A percentile compares a stretch with the other conserved stretches of the same genome.
These are phyloP conservation scores for Cicer bijugum DNA, from an alignment of 306 rosid genomes.

Conservation along the genomic window DNA sequence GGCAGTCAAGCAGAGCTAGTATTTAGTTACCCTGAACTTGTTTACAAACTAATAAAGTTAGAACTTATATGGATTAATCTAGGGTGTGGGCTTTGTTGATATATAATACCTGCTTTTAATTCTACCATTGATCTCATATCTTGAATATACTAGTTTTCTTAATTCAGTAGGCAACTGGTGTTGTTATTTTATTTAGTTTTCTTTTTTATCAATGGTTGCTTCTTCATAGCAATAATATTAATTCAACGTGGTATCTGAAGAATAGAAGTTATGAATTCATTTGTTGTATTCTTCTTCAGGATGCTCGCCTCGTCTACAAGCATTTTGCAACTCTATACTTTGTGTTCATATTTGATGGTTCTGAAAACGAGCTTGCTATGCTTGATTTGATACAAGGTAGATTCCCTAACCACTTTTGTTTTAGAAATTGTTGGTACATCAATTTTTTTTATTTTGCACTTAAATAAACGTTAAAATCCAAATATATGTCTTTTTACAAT, in stretches of 20 bases:
- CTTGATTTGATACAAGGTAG: conserved; percentile 96
- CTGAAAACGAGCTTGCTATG: conserved; percentile 98
- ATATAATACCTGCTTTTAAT: conserved; percentile 7
- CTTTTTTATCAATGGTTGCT: background rate
- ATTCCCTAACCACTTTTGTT: conserved; percentile 1
- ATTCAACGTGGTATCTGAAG: background rate
- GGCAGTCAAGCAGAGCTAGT: background rate
- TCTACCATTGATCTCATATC: conserved; percentile 12
- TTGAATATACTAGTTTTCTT: conserved; percentile 13
- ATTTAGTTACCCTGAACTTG: conserved; percentile 24
- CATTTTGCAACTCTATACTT: conserved; percentile 90
- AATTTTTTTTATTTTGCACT: background rate
- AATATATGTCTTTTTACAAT: background rate
- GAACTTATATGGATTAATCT: conserved; percentile 12
- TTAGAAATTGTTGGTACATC: conserved; percentile 6
- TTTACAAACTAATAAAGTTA: conserved; percentile 14
- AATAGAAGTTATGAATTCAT: conserved; percentile 18
- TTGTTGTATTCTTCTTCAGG: conserved; percentile 58
- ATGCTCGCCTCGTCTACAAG: conserved; percentile 89
- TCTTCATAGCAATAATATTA: conserved; percentile 1
- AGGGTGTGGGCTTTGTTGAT: conserved; percentile 17
- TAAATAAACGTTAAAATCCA: background rate
- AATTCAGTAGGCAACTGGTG: conserved; percentile 19
- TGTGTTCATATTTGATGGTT: conserved; percentile 82
- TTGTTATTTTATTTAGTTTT: background rate